Percentiles rank a stretch among this genome's conserved stretches.
Conservation (phyloP, 768 basidiomycete genomes). For the Cubamyces lactineus region DNA sequence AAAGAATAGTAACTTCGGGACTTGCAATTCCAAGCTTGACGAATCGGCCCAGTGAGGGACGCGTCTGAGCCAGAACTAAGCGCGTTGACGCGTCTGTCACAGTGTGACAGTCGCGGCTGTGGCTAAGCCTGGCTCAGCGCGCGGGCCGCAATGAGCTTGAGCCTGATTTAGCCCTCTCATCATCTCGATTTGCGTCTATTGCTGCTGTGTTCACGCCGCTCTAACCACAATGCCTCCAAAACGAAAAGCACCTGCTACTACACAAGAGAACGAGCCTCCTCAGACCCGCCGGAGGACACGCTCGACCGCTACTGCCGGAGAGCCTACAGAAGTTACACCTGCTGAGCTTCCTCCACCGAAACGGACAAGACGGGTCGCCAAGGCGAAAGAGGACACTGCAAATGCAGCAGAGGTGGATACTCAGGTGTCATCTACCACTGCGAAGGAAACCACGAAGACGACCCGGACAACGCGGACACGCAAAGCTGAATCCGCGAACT, state of each 20-base stretch:
- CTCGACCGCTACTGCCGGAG: slow-evolving; percentile 8
- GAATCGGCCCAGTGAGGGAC: too few species aligned
- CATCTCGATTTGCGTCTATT: not conserved
- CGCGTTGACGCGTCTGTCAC: slow-evolving; percentile 3
- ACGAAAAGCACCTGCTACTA: slow-evolving; percentile 32
- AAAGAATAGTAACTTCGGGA: too few species aligned
- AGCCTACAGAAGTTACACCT: slow-evolving; percentile 5
- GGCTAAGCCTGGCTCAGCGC: not conserved
- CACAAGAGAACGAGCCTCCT: slow-evolving; percentile 21
- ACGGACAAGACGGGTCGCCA: slow-evolving; percentile 3
- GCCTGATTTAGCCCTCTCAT: not conserved
- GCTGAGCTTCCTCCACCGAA: slow-evolving; percentile 5
- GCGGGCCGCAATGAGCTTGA: too few species aligned
- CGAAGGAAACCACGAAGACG: not conserved
- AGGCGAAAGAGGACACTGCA: slow-evolving; percentile 6
- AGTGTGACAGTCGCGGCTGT: slow-evolving; percentile 8
- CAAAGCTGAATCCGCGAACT: not conserved
- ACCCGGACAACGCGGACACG: slow-evolving; percentile 14
- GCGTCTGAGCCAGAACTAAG: too few species aligned
- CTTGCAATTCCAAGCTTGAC: too few species aligned
- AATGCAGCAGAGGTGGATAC: not conserved
- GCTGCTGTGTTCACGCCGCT: too few species aligned
- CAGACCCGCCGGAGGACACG: slow-evolving; percentile 28
- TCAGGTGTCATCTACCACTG: not conserved
- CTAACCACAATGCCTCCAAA: slow-evolving; percentile 36